Evolutionary conservation across 2,329 filamentous ascomycete genomes (phyloP).

Genomic region (Shiraia bambusicola): DNA sequence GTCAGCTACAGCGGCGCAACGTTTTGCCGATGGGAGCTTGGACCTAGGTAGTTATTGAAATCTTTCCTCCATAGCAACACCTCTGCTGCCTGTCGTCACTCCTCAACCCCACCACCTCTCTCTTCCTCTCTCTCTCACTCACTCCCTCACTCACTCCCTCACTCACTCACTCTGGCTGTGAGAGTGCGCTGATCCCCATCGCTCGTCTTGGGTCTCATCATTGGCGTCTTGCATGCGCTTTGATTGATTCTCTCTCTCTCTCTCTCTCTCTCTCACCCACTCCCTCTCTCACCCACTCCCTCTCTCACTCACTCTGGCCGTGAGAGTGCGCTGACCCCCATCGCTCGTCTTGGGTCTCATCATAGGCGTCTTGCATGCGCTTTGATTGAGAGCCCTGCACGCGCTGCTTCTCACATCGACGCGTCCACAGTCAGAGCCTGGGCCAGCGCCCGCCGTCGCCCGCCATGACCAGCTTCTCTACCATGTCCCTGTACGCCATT

Average conservation of each 20-base stretch:
- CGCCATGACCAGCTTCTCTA: conserved; percentile 93
- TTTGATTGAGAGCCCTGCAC: neutral
- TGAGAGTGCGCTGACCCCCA: conserved; percentile 6
- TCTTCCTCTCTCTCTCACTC: no score
- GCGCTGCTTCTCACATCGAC: conserved; percentile 9
- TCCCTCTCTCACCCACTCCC: no score
- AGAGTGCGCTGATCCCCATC: conserved; percentile 7
- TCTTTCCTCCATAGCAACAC: conserved; percentile 1
- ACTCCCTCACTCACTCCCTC: no score
- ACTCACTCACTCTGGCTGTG: neutral
- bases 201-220: conserved; percentile 1
- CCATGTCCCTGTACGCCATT: conserved; percentile 98
- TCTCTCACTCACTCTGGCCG: neutral
- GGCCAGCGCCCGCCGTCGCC: conserved; percentile 39
- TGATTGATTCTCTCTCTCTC: no score
- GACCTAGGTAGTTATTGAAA: conserved; percentile 3
- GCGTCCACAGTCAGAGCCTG: conserved; percentile 19
- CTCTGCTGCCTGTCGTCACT: conserved; percentile 4
- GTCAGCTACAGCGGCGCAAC: conserved; percentile 14
- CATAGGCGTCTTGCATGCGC: neutral
- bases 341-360: conserved; percentile 1
- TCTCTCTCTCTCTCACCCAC: no score
- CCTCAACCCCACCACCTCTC: neutral
- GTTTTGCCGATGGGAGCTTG: conserved; percentile 16
- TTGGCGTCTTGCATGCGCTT: neutral